Percentiles rank a stretch among this genome's conserved stretches.
These are phyloP conservation scores for Pyricularia grisea DNA, from an alignment of 2,329 filamentous ascomycete genomes.

Conservation along the genomic window DNA sequence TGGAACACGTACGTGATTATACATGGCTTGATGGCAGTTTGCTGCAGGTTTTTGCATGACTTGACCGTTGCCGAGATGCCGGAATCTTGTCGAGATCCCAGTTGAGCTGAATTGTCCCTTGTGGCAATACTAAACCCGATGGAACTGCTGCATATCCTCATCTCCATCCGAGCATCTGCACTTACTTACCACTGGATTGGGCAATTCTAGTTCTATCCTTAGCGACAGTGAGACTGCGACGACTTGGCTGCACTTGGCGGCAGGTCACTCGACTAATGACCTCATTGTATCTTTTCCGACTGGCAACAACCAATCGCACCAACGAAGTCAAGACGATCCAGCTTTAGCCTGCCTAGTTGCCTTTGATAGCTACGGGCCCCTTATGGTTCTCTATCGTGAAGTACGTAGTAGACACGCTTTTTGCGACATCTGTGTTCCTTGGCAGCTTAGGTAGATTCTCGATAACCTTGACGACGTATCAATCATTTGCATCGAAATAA, in stretches of 20 bases:
- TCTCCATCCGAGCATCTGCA: neutral
- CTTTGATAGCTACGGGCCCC: neutral
- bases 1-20: neutral
- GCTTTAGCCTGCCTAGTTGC: neutral
- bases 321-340: neutral
- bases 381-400: neutral
- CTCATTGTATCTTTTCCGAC: neutral
- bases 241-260: neutral
- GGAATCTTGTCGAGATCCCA: neutral
- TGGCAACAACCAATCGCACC: neutral
- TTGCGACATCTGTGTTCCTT: neutral
- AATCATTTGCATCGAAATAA: neutral
- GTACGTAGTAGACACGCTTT: neutral
- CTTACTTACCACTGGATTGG: neutral
- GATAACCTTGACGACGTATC: neutral
- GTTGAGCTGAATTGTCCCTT: neutral
- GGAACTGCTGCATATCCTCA: neutral
- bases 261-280: neutral
- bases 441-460: neutral
- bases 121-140: neutral
- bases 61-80: neutral
- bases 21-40: neutral
- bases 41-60: neutral
- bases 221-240: neutral
- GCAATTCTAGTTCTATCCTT: no score